phyloP scores from a whole-genome alignment of 2,329 filamentous ascomycete species.

The Knufia fluminis region DNA sequence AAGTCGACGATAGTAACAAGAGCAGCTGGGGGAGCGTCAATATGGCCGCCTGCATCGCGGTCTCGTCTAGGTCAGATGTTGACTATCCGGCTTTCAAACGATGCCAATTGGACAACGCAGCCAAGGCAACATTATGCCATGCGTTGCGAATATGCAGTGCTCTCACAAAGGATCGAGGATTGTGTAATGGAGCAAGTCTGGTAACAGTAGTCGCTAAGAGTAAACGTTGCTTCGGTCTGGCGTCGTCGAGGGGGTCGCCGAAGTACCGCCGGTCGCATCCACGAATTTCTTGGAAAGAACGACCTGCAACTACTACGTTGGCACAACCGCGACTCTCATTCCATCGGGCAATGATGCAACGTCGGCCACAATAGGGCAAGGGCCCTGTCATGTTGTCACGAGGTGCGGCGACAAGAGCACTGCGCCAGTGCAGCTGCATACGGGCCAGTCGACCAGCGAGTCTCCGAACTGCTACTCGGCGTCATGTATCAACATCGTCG shows the following conservation, averaged over 20 bases:
- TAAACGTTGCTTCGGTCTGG: too few species aligned
- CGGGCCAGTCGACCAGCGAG: constrained; percentile 1
- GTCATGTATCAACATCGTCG: constrained; percentile 14
- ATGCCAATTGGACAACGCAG: not conserved
- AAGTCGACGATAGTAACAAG: not conserved
- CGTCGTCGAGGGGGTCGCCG: not conserved
- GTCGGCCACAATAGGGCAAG: not conserved
- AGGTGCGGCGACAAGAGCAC: constrained; percentile 13
- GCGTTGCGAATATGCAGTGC: too few species aligned
- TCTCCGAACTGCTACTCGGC: constrained; percentile 12
- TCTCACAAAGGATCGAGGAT: too few species aligned
- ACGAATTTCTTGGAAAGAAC: not conserved
- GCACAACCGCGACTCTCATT: not conserved
- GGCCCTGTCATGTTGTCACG: constrained; percentile 17
- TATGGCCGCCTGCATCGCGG: not conserved
- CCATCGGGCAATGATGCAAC: not conserved
- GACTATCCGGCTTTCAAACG: not conserved
- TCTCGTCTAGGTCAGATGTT: constrained; percentile 1
- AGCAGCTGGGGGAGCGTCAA: not conserved
- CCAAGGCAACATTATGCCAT: constrained; percentile 2
- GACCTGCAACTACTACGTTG: not conserved
- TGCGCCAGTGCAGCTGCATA: constrained; percentile 17
- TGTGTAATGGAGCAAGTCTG: too few species aligned
- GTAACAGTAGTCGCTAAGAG: too few species aligned
- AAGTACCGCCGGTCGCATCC: not conserved